These are phyloP conservation scores for Hypoxylon lenormandii DNA, from an alignment of 495 filamentous ascomycete genomes.

Conservation along the genomic window DNA sequence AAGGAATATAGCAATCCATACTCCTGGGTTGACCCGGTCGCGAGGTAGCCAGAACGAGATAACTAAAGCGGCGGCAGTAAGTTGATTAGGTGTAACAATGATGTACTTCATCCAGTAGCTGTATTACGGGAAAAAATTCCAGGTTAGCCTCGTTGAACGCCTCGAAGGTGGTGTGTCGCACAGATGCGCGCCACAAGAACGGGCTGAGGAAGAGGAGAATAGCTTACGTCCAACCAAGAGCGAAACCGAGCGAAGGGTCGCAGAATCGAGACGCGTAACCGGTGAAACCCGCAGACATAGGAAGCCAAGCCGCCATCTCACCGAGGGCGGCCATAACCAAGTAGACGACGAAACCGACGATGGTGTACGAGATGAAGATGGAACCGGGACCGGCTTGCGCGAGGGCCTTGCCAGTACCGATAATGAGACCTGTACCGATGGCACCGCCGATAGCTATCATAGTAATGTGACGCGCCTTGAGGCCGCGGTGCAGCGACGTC, in stretches of 20 bases:
- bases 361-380: conserved; percentile 72
- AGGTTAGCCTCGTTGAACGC: conserved; percentile 31
- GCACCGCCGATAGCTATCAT: conserved; percentile 90
- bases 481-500: conserved; percentile 67
- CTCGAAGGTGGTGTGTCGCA: conserved; percentile 45
- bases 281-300: conserved; percentile 67
- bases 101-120: conserved; percentile 74
- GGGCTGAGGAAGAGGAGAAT: conserved; percentile 56
- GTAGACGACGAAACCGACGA: conserved; percentile 64
- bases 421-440: conserved; percentile 75
- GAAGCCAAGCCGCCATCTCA: conserved; percentile 77
- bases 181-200: not conserved
- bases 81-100: conserved; percentile 80
- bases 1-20: conserved; percentile 78
- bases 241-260: conserved; percentile 81
- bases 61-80: conserved; percentile 78
- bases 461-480: conserved; percentile 75
- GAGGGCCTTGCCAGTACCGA: conserved; percentile 70
- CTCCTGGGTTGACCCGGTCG: conserved; percentile 74
- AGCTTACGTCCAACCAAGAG: conserved; percentile 77
- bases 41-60: conserved; percentile 76
- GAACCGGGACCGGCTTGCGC: conserved; percentile 76
- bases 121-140: conserved; percentile 49
- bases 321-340: conserved; percentile 63
- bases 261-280: conserved; percentile 81